Evolutionary conservation across 805 yeast genomes (phyloP), one percentile per base, ranked within the genome.

Genomic region (Ogataea nonfermentans): DNA sequence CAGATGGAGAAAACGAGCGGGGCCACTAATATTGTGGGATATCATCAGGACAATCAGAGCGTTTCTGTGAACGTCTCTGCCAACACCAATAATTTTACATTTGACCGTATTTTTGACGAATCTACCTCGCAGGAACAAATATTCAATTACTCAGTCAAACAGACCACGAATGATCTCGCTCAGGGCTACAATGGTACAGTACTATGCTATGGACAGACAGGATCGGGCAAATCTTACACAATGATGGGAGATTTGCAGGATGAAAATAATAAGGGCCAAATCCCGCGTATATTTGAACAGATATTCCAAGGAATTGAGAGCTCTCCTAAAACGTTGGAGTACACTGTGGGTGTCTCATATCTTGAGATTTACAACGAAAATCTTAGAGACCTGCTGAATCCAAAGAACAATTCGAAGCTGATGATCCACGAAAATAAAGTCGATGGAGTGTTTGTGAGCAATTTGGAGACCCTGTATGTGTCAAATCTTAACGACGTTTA

Each of bases 351-450:
- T 4, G 81, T 85, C 1, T 79, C 87, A 10, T 81, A 79, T 48
- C 71, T 86, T 79, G 96, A 90, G 54, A 79, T 90, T 9, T 84
- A 85, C 59, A 75, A 84, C 71, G 96, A 90, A 47, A 76, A 74
- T 30, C 73, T 89, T 28, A 67, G 74, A 46, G 97, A 90, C 58
- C 66, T 89, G 40, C 65, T 90, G 24, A 69, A 67, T n/a, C 67
- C 70, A 1, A 54, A 57, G n/a, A 46, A 51, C 29, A 51, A 50
- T 32, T 49, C 53, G 47, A 65, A 71, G 50, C 66, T 74, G 46
- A 55, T 74, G 13, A 77, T 84, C 22, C 84, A 76, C 43, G 90
- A 82, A 51, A 83, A 81, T 56, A 73, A 75, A 39, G 54, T 65
- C 3, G 71, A 78, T 37, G 91, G 91, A 0, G 74, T 84, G 2